Evolutionary conservation across 169 alveolate species (phyloP).

Genomic region (Plasmodium gaboni): DNA sequence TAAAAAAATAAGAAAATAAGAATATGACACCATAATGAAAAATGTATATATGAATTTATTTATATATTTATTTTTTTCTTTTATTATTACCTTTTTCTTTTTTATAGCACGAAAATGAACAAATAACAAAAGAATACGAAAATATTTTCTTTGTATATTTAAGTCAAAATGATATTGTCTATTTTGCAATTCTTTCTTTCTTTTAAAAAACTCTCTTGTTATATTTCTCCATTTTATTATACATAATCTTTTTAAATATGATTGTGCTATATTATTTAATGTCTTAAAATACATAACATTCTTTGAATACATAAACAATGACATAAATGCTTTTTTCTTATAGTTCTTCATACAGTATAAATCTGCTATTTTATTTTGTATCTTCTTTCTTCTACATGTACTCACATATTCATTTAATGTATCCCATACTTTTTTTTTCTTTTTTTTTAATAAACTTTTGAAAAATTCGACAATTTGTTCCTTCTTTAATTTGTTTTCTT

Average conservation of each 20-base stretch:
- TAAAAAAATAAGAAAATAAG: conserved; percentile 1
- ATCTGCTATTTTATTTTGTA: conserved; percentile 26
- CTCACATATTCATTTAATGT: conserved; percentile 11
- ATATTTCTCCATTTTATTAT: conserved; percentile 38
- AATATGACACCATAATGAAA: background rate
- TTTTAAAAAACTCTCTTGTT: conserved; percentile 19
- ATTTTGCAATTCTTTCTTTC: conserved; percentile 14
- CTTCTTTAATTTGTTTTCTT: conserved; percentile 21
- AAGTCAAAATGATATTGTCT: background rate
- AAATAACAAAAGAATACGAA: conserved; percentile 9
- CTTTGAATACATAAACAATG: conserved; percentile 31
- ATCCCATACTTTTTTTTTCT: conserved; percentile 17
- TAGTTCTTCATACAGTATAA: conserved; percentile 29
- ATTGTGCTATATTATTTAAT: conserved; percentile 15
- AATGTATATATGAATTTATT: background rate
- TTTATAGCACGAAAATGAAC: background rate
- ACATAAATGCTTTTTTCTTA: conserved; percentile 35
- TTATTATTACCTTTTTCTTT: conserved; percentile 24
- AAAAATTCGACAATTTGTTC: conserved; percentile 25
- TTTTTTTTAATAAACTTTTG: conserved; percentile 38
- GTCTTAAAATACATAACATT: conserved; percentile 30
- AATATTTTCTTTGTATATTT: conserved; percentile 17
- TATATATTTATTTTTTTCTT: background rate
- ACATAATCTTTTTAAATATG: conserved; percentile 34
- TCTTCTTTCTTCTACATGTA: conserved; percentile 16